Conservation (phyloP, 768 basidiomycete genomes). For the Calocera viscosa region DNA sequence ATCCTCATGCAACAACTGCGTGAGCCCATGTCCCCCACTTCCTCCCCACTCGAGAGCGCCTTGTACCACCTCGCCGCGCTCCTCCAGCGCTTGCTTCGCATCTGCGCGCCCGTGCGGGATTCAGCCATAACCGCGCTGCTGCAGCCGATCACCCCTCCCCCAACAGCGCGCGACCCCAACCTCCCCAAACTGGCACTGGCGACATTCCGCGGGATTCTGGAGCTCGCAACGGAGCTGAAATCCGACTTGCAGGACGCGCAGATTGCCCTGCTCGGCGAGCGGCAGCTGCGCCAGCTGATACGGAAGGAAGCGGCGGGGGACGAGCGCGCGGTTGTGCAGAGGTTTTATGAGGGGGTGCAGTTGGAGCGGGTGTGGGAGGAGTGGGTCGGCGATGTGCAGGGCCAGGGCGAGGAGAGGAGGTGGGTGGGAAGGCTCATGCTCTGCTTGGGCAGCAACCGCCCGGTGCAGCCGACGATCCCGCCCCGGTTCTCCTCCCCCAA, state of each 20-base stretch:
- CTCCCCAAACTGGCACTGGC: constrained; percentile 41
- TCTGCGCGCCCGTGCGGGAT: constrained; percentile 60
- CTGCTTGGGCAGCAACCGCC: neutral
- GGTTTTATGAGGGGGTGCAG: constrained; percentile 6
- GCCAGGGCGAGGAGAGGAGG: neutral
- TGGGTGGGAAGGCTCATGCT: neutral
- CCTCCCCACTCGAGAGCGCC: constrained; percentile 50
- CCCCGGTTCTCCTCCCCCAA: neutral
- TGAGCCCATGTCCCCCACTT: constrained; percentile 52
- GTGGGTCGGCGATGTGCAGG: neutral
- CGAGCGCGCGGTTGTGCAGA: neutral
- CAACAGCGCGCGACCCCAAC: constrained; percentile 15
- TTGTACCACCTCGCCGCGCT: constrained; percentile 44
- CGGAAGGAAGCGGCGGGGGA: neutral
- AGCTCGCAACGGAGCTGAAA: constrained; percentile 53
- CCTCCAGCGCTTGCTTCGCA: constrained; percentile 39
- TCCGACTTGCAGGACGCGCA: neutral
- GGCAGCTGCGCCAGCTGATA: neutral
- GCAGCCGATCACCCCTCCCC: constrained; percentile 27
- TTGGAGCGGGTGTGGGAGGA: neutral
- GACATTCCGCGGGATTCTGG: constrained; percentile 37
- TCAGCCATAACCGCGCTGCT: constrained; percentile 37
- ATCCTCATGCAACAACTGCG: constrained; percentile 40
- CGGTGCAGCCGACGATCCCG: neutral
- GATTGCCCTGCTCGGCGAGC: neutral